Percentiles rank a stretch among this genome's conserved stretches.
These are phyloP conservation scores for Fusarium sp. DNA, from an alignment of 2,329 filamentous ascomycete genomes.

Conservation along the genomic window DNA sequence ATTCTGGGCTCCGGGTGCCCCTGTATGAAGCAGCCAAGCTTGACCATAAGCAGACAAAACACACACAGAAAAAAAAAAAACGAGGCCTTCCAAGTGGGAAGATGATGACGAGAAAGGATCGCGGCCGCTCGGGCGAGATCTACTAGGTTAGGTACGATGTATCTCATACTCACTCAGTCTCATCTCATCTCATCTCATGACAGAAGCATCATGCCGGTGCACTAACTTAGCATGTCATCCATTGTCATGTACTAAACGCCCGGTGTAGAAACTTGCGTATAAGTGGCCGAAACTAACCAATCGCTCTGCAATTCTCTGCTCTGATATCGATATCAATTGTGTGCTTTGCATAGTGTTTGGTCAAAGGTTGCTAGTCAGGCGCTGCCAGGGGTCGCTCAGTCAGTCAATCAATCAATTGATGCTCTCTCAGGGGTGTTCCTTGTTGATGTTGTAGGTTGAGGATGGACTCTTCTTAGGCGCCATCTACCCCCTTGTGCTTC, in stretches of 20 bases:
- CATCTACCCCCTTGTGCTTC: constrained; percentile 37
- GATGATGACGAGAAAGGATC: constrained; percentile 33
- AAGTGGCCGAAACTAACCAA: constrained; percentile 32
- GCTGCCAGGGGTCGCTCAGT: constrained; percentile 25
- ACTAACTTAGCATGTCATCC: constrained; percentile 7
- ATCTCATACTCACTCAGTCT: not conserved
- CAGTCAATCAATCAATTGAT: constrained; percentile 7
- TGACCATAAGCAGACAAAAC: not conserved
- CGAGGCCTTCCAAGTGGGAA: constrained; percentile 36
- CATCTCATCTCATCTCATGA: constrained; percentile 34
- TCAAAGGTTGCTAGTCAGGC: constrained; percentile 45
- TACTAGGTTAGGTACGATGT: not conserved
- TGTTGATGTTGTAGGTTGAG: constrained; percentile 9
- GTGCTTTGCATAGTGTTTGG: constrained; percentile 19
- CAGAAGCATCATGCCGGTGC: constrained; percentile 30
- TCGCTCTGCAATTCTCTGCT: constrained; percentile 27
- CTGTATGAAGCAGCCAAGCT: constrained; percentile 12
- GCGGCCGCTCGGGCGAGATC: constrained; percentile 20
- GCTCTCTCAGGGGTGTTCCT: constrained; percentile 15
- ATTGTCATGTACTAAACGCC: constrained; percentile 24
- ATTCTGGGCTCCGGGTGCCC: constrained; percentile 8
- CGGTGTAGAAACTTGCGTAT: constrained; percentile 12
- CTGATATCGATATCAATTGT: constrained; percentile 3
- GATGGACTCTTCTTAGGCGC: constrained; percentile 19
- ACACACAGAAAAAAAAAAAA: constrained; percentile 11